Evolutionary conservation across 1,284 basidiomycete genomes (phyloP).

Genomic region (Blastosporella zonata): DNA sequence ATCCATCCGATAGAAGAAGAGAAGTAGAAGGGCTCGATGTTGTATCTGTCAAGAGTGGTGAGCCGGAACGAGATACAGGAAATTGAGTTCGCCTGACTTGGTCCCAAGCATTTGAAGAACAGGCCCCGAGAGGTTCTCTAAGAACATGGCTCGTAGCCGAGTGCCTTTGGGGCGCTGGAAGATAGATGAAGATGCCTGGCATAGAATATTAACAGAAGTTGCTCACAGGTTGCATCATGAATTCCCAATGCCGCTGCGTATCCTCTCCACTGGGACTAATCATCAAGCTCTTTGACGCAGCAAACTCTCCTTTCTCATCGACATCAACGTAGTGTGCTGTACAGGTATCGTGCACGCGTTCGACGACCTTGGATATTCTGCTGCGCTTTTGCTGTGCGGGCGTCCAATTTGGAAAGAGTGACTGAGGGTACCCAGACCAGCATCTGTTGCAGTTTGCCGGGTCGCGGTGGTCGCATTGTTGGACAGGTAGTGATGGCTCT

Average conservation of each 20-base stretch:
- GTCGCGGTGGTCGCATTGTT: constrained; percentile 18
- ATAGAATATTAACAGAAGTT: not conserved
- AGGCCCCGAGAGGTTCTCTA: constrained; percentile 44
- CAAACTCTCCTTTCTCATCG: constrained; percentile 34
- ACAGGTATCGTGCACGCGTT: constrained; percentile 28
- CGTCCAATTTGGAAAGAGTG: constrained; percentile 53
- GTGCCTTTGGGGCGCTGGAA: constrained; percentile 33
- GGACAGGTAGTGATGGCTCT: constrained; percentile 17
- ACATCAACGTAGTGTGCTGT: constrained; percentile 43
- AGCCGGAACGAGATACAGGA: not conserved
- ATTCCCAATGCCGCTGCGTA: constrained; percentile 46
- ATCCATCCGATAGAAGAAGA: constrained; percentile 56
- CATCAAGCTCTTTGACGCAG: constrained; percentile 17
- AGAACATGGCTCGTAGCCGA: constrained; percentile 46
- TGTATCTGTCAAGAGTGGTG: constrained; percentile 28
- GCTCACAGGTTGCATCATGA: constrained; percentile 25
- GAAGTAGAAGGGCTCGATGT: constrained; percentile 58
- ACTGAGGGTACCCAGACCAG: constrained; percentile 50
- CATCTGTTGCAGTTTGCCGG: constrained; percentile 25
- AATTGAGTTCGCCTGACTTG: constrained; percentile 27
- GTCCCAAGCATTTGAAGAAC: constrained; percentile 53
- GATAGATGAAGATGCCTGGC: not conserved
- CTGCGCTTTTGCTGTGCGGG: constrained; percentile 43
- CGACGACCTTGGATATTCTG: constrained; percentile 33
- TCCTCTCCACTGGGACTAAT: constrained; percentile 24